Evolutionary conservation across 441 rosid species (phyloP).

Genomic region (Corymbia calophylla): DNA sequence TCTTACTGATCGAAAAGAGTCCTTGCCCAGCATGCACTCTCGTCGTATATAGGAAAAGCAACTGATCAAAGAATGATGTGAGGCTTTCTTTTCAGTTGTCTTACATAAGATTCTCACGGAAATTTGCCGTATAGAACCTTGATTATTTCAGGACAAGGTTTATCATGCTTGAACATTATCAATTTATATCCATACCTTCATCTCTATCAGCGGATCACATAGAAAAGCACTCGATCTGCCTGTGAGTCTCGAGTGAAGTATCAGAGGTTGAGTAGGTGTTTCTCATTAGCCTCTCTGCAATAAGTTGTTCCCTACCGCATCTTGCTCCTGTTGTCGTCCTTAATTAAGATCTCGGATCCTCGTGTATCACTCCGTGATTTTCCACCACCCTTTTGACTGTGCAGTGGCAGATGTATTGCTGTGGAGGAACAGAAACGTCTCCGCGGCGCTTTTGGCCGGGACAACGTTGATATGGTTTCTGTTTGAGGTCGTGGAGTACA

Average conservation of each 20-base stretch:
- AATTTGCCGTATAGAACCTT: neutral
- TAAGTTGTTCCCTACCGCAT: neutral
- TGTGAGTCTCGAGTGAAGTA: neutral
- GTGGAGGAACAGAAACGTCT: slow-evolving; percentile 54
- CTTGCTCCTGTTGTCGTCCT: neutral
- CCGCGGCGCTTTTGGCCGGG: slow-evolving; percentile 44
- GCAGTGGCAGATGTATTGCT: slow-evolving; percentile 78
- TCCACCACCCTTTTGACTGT: neutral
- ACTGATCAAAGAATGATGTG: neutral
- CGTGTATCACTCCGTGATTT: neutral
- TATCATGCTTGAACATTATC: neutral
- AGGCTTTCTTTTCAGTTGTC: neutral
- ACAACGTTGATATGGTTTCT: slow-evolving; percentile 66
- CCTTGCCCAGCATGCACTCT: neutral
- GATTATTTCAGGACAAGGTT: neutral
- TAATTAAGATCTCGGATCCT: neutral
- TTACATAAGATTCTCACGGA: neutral
- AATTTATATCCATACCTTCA: neutral
- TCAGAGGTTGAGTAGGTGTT: neutral
- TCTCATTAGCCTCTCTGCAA: neutral
- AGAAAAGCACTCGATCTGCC: neutral
- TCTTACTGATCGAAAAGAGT: neutral
- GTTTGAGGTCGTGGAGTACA: slow-evolving; percentile 79
- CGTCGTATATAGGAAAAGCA: slow-evolving; percentile 30
- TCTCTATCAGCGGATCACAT: neutral